Conservation (phyloP, 441 rosid species). For the Iberis amara region DNA sequence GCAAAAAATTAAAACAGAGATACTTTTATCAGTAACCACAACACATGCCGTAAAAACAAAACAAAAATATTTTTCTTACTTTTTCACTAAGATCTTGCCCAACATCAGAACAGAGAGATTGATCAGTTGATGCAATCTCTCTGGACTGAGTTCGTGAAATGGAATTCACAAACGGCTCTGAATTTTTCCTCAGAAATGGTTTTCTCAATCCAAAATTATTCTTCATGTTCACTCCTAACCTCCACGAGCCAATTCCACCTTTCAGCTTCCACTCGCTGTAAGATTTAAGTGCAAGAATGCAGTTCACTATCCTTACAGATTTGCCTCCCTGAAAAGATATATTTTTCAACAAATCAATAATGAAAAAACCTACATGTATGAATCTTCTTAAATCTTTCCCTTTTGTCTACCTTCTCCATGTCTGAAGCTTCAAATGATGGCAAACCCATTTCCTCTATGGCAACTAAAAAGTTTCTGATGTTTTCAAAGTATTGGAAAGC, state of each 20-base stretch:
- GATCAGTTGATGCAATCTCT: slow-evolving; percentile 32
- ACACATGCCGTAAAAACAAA: slow-evolving; percentile 10
- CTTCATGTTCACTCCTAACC: slow-evolving; percentile 38
- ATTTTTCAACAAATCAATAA: no score
- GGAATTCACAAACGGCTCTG: slow-evolving; percentile 48
- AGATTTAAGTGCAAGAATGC: slow-evolving; percentile 59
- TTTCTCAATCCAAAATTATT: slow-evolving; percentile 33
- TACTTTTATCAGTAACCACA: slow-evolving; percentile 9
- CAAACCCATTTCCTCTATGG: slow-evolving; percentile 51
- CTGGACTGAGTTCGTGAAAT: slow-evolving; percentile 38
- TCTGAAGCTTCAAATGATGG: slow-evolving; percentile 70
- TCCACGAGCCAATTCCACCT: slow-evolving; percentile 53
- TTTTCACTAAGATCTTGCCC: slow-evolving; percentile 37
- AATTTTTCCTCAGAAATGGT: slow-evolving; percentile 40
- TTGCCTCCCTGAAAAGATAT: slow-evolving; percentile 50
- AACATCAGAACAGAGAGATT: slow-evolving; percentile 29
- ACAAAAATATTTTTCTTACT: slow-evolving; percentile 33
- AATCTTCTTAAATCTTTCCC: not conserved
- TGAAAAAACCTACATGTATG: no score
- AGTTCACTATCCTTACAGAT: slow-evolving; percentile 51
- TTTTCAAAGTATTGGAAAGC: slow-evolving; percentile 66
- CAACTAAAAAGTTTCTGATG: slow-evolving; percentile 56
- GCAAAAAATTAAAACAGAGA: slow-evolving; percentile 24
- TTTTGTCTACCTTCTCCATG: slow-evolving; percentile 45
- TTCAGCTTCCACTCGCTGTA: slow-evolving; percentile 54